phyloP scores from a whole-genome alignment of 2,329 filamentous ascomycete species.

The Piedraia hortae region DNA sequence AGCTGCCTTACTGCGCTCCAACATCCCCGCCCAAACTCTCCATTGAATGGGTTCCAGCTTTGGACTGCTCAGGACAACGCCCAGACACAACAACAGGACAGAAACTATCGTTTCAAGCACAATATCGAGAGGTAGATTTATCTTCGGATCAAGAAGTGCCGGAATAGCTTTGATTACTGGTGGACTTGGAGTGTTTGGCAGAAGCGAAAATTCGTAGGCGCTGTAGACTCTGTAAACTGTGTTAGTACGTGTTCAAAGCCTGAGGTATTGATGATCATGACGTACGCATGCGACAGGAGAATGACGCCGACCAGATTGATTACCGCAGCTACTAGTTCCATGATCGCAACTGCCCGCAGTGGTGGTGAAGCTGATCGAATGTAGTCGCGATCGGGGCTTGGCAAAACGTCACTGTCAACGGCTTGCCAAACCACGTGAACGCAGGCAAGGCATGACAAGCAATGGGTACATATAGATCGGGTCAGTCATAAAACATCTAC shows the following conservation, averaged over 20 bases:
- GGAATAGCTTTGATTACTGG: constrained; percentile 11
- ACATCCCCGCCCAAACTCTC: constrained; percentile 55
- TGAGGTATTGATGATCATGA: constrained; percentile 2
- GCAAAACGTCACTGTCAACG: background rate
- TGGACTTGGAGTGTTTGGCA: constrained; percentile 27
- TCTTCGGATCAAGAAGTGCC: constrained; percentile 8
- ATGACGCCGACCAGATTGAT: constrained; percentile 50
- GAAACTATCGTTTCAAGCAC: constrained; percentile 61
- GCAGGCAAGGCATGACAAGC: too few species aligned
- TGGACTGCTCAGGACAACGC: constrained; percentile 53
- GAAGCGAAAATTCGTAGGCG: constrained; percentile 64
- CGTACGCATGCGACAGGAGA: constrained; percentile 69
- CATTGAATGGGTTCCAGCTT: constrained; percentile 63
- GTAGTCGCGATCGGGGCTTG: background rate
- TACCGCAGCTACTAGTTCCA: constrained; percentile 21
- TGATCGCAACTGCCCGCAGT: background rate
- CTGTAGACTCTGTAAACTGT: constrained; percentile 54
- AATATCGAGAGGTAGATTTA: constrained; percentile 52
- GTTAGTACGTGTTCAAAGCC: constrained; percentile 5
- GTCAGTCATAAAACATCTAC: background rate
- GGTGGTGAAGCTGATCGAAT: background rate
- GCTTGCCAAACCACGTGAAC: too few species aligned
- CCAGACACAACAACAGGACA: constrained; percentile 52
- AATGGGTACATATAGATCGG: too few species aligned
- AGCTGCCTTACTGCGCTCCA: constrained; percentile 38